Conservation (phyloP, 306 rosid genomes). For the Medicago lupulina region DNA sequence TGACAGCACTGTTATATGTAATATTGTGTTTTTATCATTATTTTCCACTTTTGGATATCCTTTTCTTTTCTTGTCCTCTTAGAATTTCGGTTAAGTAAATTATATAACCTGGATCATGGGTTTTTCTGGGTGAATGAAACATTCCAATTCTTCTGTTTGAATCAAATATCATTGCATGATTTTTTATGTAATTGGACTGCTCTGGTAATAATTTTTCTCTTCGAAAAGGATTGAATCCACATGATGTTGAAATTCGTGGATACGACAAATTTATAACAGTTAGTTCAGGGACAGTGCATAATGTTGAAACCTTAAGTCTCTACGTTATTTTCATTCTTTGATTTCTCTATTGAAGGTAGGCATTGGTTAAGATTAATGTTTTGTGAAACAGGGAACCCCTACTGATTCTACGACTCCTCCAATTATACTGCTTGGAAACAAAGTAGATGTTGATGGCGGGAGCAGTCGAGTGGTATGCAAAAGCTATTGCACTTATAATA, state of each 20-base stretch:
- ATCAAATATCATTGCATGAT: background rate
- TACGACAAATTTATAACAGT: background rate
- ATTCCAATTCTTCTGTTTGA: background rate
- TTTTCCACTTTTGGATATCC: background rate
- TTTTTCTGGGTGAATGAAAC: conserved; percentile 2
- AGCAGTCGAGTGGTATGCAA: conserved; percentile 91
- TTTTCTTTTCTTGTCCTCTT: background rate
- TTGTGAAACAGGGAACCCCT: conserved; percentile 71
- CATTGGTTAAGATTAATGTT: conserved; percentile 20
- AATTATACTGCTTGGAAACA: conserved; percentile 86
- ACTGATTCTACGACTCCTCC: conserved; percentile 75
- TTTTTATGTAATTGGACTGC: conserved; percentile 20
- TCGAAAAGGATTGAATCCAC: conserved; percentile 6
- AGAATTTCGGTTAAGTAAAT: background rate
- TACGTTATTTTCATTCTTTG: conserved; percentile 33
- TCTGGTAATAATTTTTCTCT: background rate
- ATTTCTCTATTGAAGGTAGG: conserved; percentile 3
- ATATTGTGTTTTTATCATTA: background rate
- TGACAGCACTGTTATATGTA: background rate
- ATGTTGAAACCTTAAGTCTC: conserved; percentile 9
- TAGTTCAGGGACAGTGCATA: conserved; percentile 5
- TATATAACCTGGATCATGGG: background rate
- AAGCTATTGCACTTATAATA: background rate
- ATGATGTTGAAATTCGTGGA: conserved; percentile 23
- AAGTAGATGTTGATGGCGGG: conserved; percentile 94